Evolutionary conservation across 345 rosid species (phyloP), one percentile per base, ranked within the genome.

Genomic region (Brassica juncea): DNA sequence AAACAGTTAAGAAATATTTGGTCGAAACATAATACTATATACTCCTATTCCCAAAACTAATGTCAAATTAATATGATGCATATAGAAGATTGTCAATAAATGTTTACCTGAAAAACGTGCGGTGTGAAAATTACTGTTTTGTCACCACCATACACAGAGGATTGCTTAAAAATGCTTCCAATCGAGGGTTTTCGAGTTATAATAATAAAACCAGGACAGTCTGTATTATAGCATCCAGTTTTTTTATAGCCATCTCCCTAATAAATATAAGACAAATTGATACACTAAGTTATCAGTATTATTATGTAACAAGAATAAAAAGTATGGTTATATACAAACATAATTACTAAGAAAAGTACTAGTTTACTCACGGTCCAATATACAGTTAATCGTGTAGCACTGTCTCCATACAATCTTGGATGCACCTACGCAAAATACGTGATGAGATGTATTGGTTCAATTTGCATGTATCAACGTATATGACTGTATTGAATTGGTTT

Each of bases 321-420:
- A 49, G 57, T 14, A 47, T 12, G 55, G 55, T 47, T 47, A 47
- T 4, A 47, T 47, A 47, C 55, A 47, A 14, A 47, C 55, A 47
- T 9, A 64, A 27, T 19, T 19, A 19, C 23, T 60, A 25, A 39
- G 23, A 27, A 42, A 47, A 47, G 14, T 4, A 47, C 1, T 14
- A 49, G 39, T 57, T 28, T 66, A 23, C 77, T 81, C 21, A 81
- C 81, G 1, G 81, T 76, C 77, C 77, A 81, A 47, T 66, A 49
- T 66, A 73, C 42, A 10, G 84, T 81, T 12, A 81, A 73, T 23
- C 84, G 70, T 4, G 77, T 59, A 0, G 1, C 1, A 66, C 68
- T 71, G 28, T 81, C 74, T 2, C 65, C 66, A 58, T 81, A 71
- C 5, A 81, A 9, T 42, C 44, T 66, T 58, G 74, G 77, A 66